Evolutionary conservation across 2,329 filamentous ascomycete genomes (phyloP), one percentile per base, ranked within the genome.

Genomic region (Metarhizium guizhouense): DNA sequence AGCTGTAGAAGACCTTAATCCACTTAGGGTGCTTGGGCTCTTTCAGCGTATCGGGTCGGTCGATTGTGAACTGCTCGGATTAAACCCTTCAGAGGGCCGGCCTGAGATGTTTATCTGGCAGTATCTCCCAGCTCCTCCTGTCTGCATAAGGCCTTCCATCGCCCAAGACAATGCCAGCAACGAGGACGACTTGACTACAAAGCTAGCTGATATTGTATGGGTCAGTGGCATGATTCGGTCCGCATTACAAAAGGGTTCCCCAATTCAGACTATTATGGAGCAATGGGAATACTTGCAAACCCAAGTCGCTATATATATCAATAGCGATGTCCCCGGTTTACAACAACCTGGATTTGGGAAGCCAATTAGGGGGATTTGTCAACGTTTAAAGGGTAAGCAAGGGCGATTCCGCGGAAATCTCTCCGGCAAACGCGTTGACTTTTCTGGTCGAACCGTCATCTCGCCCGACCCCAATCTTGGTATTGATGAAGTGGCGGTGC

Each of bases 81-180:
- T 99, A 64, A 85, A 96, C 65, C 88, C 92, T 2, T 79, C 82
- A n/a, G 90, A 95, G 63, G 90, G 90, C 10, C 82, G 91, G 20
- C 93, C 93, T 0, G 93, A 97, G 68, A 95, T 95, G 85, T 94
- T 96, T 69, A 83, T 99, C 49, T 97, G 94, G 94, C 91, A 95
- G 67, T 95, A 91, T 65, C 80, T 99, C 42, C 94, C 94, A 1
- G 93, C 93, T 1, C 92, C 93, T 1, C 93, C 93, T 0, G 88
- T 96, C 6, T 95, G 90, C 62, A 95, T 99, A 64, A 83, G 93
- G 56, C 93, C 93, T 0, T 96, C 92, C 0, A 93, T 97, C 20
- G 87, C 87, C 34, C 93, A 97, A 69, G 93, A 97, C 60, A 88
- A 84, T 58, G 88, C 91, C 4, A 96, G 90, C 61, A 97, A 90